phyloP scores from a whole-genome alignment of 208 protist genomes.

The Lotmaria passim region DNA sequence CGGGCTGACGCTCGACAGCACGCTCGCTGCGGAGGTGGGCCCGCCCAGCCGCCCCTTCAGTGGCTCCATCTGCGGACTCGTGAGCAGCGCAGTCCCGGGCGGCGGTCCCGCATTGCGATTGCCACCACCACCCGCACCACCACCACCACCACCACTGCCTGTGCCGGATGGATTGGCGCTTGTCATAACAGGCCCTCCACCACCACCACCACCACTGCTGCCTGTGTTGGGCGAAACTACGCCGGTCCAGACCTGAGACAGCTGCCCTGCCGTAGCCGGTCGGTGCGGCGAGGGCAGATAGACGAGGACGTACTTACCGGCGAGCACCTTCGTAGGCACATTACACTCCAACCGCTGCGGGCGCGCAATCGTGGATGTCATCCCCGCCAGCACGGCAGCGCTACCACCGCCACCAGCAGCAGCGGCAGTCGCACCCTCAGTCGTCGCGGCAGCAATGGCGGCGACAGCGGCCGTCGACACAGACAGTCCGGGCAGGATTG shows the following conservation, averaged over 20 bases:
- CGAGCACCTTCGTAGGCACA: slow-evolving; percentile 50
- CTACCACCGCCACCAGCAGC: too few species aligned
- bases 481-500: slow-evolving; percentile 16
- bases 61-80: slow-evolving; percentile 15
- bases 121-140: background rate
- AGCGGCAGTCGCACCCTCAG: background rate
- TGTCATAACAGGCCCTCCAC: background rate
- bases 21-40: slow-evolving; percentile 7
- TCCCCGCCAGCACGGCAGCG: too few species aligned
- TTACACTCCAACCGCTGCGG: slow-evolving; percentile 41
- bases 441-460: background rate
- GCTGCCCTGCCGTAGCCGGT: slow-evolving; percentile 3
- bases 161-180: background rate
- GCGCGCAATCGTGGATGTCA: background rate
- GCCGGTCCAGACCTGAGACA: slow-evolving; percentile 23
- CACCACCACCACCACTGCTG: too few species aligned
- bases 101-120: background rate
- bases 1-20: slow-evolving; percentile 13
- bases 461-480: slow-evolving; percentile 3
- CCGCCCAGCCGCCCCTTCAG: slow-evolving; percentile 18
- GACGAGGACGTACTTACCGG: slow-evolving; percentile 74
- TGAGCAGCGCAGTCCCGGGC: background rate
- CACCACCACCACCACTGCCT: background rate
- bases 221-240: too few species aligned
- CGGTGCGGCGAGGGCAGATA: slow-evolving; percentile 48